phyloP scores from a whole-genome alignment of 1,284 basidiomycete species.

The Apiotrichum gamsii region DNA sequence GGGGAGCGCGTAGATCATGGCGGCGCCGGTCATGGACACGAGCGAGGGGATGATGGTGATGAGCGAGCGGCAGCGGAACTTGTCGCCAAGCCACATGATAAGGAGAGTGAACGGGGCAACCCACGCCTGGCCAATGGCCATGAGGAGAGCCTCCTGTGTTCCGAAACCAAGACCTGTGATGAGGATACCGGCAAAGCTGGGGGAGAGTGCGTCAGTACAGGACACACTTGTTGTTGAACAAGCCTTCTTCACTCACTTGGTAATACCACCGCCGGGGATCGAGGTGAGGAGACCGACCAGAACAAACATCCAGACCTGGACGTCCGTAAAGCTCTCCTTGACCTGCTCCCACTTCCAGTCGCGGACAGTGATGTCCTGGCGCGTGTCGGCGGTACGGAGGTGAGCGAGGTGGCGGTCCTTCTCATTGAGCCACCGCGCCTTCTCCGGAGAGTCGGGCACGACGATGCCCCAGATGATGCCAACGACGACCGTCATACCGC shows the following conservation, averaged over 20 bases:
- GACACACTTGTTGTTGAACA: too few species aligned
- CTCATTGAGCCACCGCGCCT: conserved; percentile 24
- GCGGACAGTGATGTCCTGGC: conserved; percentile 27
- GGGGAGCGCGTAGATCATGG: not conserved
- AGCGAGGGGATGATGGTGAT: conserved; percentile 5
- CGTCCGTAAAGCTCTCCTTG: conserved; percentile 24
- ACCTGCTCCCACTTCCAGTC: conserved; percentile 25
- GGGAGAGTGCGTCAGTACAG: not conserved
- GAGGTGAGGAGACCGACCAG: conserved; percentile 8
- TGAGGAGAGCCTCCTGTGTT: conserved; percentile 10
- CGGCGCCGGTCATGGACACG: conserved; percentile 8
- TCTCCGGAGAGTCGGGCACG: conserved; percentile 27
- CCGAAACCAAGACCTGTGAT: conserved; percentile 19
- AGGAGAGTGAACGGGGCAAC: conserved; percentile 12
- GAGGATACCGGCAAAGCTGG: conserved; percentile 22
- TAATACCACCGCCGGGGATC: conserved; percentile 18
- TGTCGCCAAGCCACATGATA: conserved; percentile 16
- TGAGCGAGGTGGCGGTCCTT: conserved; percentile 25
- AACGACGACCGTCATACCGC: conserved; percentile 15
- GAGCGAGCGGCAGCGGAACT: conserved; percentile 7
- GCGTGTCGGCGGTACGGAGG: conserved; percentile 24
- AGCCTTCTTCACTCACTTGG: conserved; percentile 3
- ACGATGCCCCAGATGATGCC: conserved; percentile 22
- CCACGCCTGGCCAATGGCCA: conserved; percentile 14
- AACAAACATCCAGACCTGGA: not conserved